Conservation (phyloP, 2,329 filamentous ascomycete species). For the Hypoxylon sp. region DNA sequence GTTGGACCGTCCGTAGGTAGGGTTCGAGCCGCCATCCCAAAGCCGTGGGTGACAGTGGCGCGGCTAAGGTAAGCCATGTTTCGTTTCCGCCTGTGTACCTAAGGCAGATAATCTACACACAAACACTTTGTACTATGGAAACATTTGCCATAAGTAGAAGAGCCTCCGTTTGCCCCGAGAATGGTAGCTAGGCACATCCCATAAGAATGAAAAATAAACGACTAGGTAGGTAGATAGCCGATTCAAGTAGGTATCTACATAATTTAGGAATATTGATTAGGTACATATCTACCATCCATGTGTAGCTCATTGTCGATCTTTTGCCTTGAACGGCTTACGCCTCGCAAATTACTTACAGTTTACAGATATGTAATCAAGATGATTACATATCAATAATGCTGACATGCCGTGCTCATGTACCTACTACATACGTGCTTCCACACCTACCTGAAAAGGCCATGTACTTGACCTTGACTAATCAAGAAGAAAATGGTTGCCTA, state of each 20-base stretch:
- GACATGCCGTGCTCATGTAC: conserved; percentile 8
- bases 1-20: neutral
- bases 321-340: conserved; percentile 18
- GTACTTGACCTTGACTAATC: conserved; percentile 29
- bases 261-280: conserved; percentile 17
- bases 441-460: conserved; percentile 12
- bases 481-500: conserved; percentile 29
- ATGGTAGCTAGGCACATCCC: neutral
- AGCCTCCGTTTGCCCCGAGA: neutral
- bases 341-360: conserved; percentile 32
- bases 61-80: conserved; percentile 18
- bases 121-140: neutral
- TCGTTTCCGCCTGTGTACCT: conserved; percentile 13
- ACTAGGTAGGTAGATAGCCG: neutral
- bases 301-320: conserved; percentile 24
- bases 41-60: conserved; percentile 7
- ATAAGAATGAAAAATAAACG: neutral
- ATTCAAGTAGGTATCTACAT: neutral
- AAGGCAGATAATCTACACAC: too few relatives aligned
- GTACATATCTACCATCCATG: neutral
- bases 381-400: conserved; percentile 29
- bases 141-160: neutral
- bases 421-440: conserved; percentile 6
- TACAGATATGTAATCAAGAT: conserved; percentile 20
- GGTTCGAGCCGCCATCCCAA: conserved; percentile 26